Conservation (phyloP, 768 basidiomycete species). For the Crassisporium funariophilum region DNA sequence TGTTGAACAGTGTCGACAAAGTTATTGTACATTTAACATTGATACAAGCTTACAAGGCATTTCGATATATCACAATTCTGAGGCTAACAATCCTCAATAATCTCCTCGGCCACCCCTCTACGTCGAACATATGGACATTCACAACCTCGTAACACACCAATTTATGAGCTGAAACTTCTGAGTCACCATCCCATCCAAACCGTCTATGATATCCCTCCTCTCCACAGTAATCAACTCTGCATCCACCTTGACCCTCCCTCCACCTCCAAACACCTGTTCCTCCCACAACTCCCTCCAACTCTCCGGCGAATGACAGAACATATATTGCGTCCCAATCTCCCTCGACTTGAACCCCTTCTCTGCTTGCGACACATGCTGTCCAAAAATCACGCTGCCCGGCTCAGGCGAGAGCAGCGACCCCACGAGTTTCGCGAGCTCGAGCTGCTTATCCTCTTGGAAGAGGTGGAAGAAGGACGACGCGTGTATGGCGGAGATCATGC, state of each 20-base stretch:
- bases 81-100: not conserved
- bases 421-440: constrained; percentile 26
- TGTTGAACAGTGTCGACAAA: no score
- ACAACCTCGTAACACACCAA: not conserved
- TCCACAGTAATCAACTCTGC: not conserved
- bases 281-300: constrained; percentile 34
- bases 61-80: not conserved
- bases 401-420: constrained; percentile 30
- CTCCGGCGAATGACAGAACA: constrained; percentile 40
- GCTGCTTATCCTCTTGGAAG: constrained; percentile 31
- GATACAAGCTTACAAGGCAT: no score
- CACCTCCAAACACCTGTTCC: constrained; percentile 25
- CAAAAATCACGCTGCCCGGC: constrained; percentile 33
- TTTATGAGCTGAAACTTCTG: not conserved
- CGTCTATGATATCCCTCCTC: not conserved
- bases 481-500: constrained; percentile 48
- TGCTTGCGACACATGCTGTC: constrained; percentile 33
- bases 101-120: not conserved
- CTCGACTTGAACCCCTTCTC: constrained; percentile 27
- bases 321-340: constrained; percentile 3
- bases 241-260: not conserved
- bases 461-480: constrained; percentile 35
- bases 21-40: no score
- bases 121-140: not conserved
- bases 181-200: no score